A percentile compares a stretch with the other conserved stretches of the same genome.
Evolutionary conservation across 768 basidiomycete genomes (phyloP).

Genomic region (Naematelia aurantialba): DNA sequence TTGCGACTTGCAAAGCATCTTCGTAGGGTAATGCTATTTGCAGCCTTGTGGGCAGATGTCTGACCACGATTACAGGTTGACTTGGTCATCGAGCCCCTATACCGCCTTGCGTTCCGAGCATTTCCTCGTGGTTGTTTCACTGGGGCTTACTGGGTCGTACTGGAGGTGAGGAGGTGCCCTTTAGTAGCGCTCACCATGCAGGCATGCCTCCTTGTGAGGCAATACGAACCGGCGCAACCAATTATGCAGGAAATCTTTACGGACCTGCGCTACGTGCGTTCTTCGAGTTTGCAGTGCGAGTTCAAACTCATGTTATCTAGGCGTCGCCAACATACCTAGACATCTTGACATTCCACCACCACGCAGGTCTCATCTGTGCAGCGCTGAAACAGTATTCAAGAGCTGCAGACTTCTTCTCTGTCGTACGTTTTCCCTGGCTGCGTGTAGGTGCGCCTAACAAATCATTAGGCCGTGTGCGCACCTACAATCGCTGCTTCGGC

Average conservation of each 20-base stretch:
- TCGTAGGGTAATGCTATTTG: conserved; percentile 14
- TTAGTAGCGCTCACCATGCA: conserved; percentile 5
- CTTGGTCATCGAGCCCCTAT: conserved; percentile 13
- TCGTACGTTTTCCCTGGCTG: conserved; percentile 14
- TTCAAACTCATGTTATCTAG: conserved; percentile 7
- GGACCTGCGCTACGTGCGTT: conserved; percentile 25
- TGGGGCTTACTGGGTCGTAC: conserved; percentile 27
- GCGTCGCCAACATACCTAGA: conserved; percentile 31
- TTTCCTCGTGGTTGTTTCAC: conserved; percentile 12
- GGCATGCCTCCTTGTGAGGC: conserved; percentile 18
- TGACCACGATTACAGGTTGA: conserved; percentile 13
- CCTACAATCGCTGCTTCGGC: conserved; percentile 36
- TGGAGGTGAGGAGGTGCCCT: conserved; percentile 28
- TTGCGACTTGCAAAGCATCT: conserved; percentile 25
- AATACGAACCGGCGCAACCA: conserved; percentile 11
- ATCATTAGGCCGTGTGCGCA: conserved; percentile 28
- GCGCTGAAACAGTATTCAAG: conserved; percentile 19
- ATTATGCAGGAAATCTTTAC: conserved; percentile 18
- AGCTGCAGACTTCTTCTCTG: conserved; percentile 26
- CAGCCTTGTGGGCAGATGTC: not conserved
- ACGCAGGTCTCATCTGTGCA: conserved; percentile 36
- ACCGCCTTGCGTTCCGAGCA: conserved; percentile 6
- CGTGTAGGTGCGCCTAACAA: too few relatives aligned
- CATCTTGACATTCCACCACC: conserved; percentile 41
- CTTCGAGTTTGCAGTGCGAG: not conserved